Evolutionary conservation across 2,329 filamentous ascomycete species (phyloP), one percentile per base, ranked within the genome.

Genomic region (Paradendryphiella salina): DNA sequence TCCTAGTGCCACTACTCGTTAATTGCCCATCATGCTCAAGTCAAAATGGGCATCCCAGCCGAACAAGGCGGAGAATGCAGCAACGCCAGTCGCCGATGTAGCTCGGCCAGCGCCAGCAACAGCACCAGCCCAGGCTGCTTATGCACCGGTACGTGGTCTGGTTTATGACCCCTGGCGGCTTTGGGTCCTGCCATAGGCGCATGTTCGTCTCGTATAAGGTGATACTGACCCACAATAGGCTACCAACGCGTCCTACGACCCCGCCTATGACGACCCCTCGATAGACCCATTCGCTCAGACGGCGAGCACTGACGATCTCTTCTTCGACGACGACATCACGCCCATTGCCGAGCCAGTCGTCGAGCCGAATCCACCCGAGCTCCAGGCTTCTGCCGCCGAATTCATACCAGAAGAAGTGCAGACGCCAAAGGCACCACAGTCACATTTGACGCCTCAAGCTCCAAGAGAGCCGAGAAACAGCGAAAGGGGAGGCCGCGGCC

Each of bases 271-370:
- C 52, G 65, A 70, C 52, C 50, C 64, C n/a, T 59, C 61, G 9
- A 59, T 71, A 11, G 77, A 79, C 46, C 74, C 78, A 20, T 77
- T 78, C 39, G 77, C 78, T 60, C 77, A 79, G 50, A 77, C 78
- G 1, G 76, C 77, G n/a, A 73, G 75, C 32, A 75, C 76, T 34
- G 78, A 80, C 52, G 77, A 80, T 54, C 69, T 80, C 4, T 79
- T 80, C 43, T 79, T 79, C 65, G 77, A 77, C 60, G 77, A 80
- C 47, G 78, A 79, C 60, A 78, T 79, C 55, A 78, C 72, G 6
- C 77, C 77, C 9, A 71, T 77, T 6, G 64, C 75, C 29, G 71
- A 78, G 41, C 74, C 76, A 2, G 65, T 75, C 8, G 67, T 76
- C 1, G 71, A 75, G 56, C 62, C 65, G 28, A 60, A 58, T 26